Evolutionary conservation across 1,284 basidiomycete genomes (phyloP), one percentile per base, ranked within the genome.

Genomic region (Fomitopsis palustris): DNA sequence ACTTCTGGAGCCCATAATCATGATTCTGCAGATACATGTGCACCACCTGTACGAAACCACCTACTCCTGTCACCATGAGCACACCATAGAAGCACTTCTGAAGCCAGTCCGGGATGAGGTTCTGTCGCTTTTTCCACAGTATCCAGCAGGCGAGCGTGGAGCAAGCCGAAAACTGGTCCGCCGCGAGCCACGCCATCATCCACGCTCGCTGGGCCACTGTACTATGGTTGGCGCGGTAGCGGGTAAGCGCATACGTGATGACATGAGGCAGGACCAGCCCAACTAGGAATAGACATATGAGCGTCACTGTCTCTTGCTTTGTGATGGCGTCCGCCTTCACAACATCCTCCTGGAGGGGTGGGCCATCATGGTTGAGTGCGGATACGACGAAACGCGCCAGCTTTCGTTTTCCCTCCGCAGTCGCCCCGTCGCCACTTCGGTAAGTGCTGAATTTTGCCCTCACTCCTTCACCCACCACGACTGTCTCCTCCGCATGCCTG

Each of bases 111-210:
- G 57, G 57, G n/a, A 59, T 55, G 17, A 54, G 16, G 25, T 42
- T 42, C 19, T 38, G 35, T 25, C 19, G 12, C 23, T 53, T 27
- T 45, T 51, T 38, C 53, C 53, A 59, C 7, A 59, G 5, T 12
- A 41, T 4, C 53, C 54, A 59, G 17, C 29, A 54, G 17, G 25
- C 37, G n/a, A 59, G 45, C n/a, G 53, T 59, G 7, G 31, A 33
- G 29, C 31, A 33, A 6, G 53, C 31, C 16, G 57, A 54, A 14
- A 55, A 25, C 31, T 59, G 57, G 54, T 55, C 53, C 1, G 57
- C 57, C 12, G 27, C 19, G 1, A 59, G 43, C 57, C 57, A 59
- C 16, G 43, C 43, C 31, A 55, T 38, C 57, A 59, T 59, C 53
- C 42, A 55, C 37, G 37, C 53, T 37, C 57, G 23, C 45, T 59